phyloP scores from a whole-genome alignment of 768 basidiomycete species.

The Candolleomyces aberdarensis region DNA sequence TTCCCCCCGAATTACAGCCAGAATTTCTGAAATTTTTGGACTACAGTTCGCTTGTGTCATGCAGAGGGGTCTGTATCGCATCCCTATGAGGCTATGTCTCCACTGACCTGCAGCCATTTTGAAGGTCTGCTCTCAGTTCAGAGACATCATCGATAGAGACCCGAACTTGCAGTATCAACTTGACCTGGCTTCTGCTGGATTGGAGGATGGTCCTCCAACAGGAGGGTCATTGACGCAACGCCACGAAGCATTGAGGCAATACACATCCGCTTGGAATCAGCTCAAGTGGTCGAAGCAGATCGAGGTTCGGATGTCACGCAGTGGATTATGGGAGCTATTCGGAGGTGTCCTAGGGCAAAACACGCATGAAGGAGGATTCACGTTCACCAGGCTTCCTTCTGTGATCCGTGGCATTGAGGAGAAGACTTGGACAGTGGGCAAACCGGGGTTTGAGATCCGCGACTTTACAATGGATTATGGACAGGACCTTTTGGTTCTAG shows the following conservation, averaged over 20 bases:
- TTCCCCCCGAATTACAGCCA: slow-evolving; percentile 17
- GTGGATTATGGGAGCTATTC: slow-evolving; percentile 54
- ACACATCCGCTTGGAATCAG: slow-evolving; percentile 38
- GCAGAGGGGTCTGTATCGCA: slow-evolving; percentile 19
- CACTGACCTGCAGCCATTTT: neutral
- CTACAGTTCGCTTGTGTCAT: slow-evolving; percentile 19
- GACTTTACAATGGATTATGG: slow-evolving; percentile 67
- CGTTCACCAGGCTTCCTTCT: slow-evolving; percentile 51
- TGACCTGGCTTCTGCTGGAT: slow-evolving; percentile 42
- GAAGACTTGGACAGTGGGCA: slow-evolving; percentile 40
- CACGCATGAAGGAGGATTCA: slow-evolving; percentile 25
- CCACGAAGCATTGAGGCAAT: slow-evolving; percentile 34
- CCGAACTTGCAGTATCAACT: slow-evolving; percentile 38
- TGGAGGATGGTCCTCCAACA: slow-evolving; percentile 35
- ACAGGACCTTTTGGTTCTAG: slow-evolving; percentile 58
- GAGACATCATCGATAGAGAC: slow-evolving; percentile 21
- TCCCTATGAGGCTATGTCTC: neutral
- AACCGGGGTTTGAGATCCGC: slow-evolving; percentile 34
- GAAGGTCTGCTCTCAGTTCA: slow-evolving; percentile 33
- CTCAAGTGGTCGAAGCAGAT: slow-evolving; percentile 30
- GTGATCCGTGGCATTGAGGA: slow-evolving; percentile 42
- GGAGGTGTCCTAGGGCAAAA: slow-evolving; percentile 54
- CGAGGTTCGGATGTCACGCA: slow-evolving; percentile 37
- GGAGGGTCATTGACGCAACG: slow-evolving; percentile 27
- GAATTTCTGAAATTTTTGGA: slow-evolving; percentile 15